Percentiles rank a stretch among this genome's conserved stretches.
Conservation (phyloP, 805 yeast species). For the Lipomyces yamanashiensis region DNA sequence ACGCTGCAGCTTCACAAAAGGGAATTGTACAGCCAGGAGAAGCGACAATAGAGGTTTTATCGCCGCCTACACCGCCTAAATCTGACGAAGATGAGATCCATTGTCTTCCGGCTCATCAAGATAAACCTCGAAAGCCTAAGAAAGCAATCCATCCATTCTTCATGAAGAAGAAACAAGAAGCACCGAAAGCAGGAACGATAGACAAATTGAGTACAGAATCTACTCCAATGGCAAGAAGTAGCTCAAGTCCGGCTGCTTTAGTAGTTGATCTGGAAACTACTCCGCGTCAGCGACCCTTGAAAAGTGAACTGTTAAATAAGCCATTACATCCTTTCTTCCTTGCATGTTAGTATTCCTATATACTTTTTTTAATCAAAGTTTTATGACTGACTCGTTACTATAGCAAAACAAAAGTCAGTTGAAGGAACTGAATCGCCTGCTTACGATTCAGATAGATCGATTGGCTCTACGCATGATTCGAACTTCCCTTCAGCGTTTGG, state of each 20-base stretch:
- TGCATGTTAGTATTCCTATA: background rate
- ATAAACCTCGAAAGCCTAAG: background rate
- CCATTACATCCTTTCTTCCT: constrained; percentile 18
- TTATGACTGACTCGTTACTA: background rate
- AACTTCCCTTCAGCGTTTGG: background rate
- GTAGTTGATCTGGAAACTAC: background rate
- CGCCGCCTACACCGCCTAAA: constrained; percentile 30
- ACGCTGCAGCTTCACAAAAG: too few relatives aligned
- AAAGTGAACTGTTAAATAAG: background rate
- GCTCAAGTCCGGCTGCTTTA: background rate
- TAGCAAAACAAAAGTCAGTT: constrained; percentile 2
- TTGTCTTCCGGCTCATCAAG: too few relatives aligned
- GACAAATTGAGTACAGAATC: background rate
- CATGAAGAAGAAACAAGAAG: constrained; percentile 5
- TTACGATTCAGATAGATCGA: background rate
- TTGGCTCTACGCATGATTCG: background rate
- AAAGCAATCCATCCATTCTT: constrained; percentile 26
- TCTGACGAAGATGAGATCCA: constrained; percentile 12
- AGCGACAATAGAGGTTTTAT: background rate
- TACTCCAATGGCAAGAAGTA: background rate
- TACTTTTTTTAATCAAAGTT: background rate
- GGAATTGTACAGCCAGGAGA: background rate
- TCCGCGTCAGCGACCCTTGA: background rate
- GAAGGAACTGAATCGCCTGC: background rate
- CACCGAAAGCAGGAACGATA: background rate